phyloP scores from a whole-genome alignment of 371 early-diverging fungal species.

The Apophysomyces ossiformis region DNA sequence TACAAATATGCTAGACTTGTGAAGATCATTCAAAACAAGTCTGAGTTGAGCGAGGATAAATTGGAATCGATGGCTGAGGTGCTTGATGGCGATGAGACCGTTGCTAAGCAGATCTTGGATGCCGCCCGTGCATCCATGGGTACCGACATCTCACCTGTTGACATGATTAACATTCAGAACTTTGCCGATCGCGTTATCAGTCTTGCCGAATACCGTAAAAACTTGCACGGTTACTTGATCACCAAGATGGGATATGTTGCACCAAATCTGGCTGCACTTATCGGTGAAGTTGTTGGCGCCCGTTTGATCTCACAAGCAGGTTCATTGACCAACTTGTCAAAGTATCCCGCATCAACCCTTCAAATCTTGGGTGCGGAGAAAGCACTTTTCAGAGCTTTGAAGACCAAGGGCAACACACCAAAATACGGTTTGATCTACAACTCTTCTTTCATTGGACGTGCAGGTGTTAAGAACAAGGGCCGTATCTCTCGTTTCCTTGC shows the following conservation, averaged over 20 bases:
- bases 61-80: constrained; percentile 78
- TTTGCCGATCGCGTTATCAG: constrained; percentile 94
- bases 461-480: constrained; percentile 97
- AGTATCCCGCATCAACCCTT: constrained; percentile 97
- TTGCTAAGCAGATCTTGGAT: constrained; percentile 83
- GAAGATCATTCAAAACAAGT: constrained; percentile 91
- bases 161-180: constrained; percentile 92
- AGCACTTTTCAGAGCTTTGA: constrained; percentile 97
- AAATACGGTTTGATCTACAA: constrained; percentile 99
- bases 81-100: constrained; percentile 66
- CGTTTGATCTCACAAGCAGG: constrained; percentile 97
- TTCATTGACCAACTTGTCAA: constrained; percentile 95
- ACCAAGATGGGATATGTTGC: constrained; percentile 97
- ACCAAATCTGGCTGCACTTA: constrained; percentile 96
- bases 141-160: constrained; percentile 89
- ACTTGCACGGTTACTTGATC: constrained; percentile 89
- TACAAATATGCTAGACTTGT: constrained; percentile 88
- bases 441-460: constrained; percentile 94
- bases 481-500: constrained; percentile 98
- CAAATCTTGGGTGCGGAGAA: constrained; percentile 99
- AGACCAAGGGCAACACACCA: constrained; percentile 98
- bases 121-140: constrained; percentile 98
- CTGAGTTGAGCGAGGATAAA: constrained; percentile 76
- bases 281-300: constrained; percentile 97
- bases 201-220: constrained; percentile 91